Evolutionary conservation across 2,329 filamentous ascomycete genomes (phyloP), one percentile per base, ranked within the genome.

Genomic region (Immersiporthe knoxdaviesiana): DNA sequence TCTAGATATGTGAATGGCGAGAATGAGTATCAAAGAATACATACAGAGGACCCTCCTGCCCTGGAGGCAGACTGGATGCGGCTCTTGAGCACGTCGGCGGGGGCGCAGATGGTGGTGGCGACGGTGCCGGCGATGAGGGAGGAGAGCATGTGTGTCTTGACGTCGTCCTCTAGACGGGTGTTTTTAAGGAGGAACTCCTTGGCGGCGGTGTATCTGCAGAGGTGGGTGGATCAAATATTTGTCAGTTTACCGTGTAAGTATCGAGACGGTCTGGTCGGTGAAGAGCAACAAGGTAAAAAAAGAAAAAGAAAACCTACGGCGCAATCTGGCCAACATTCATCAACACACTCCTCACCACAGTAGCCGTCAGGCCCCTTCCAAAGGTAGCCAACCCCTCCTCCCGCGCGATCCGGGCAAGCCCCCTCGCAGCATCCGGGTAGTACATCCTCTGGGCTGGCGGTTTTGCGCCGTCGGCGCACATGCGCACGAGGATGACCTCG

Each of bases 281-380:
- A 58, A 14, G 8, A 58, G 12, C 14, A 32, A 21, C 24, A 39
- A n/a, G 27, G 47, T 11, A 41, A 21, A 10, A n/a, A 60, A 39
- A 39, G 7, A 66, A 12, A 60, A 10, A 24, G 16, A 11, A 0
- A 37, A 11, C 3, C n/a, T 72, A 82, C 78, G 81, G 81, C 64
- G 81, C 81, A 21, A 83, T 83, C 67, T 83, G 81, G 6, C 79
- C 81, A 6, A 83, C 80, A 70, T 83, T 83, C 82, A 83, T 83
- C 64, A 83, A 75, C 16, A 83, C 75, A 69, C 81, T 83, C 60
- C 82, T 75, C 1, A 79, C 77, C 2, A 83, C 76, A 47, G 83
- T 83, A 0, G 81, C 79, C 0, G 75, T 74, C 12, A 83, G 68
- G 0, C 82, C 81, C 64, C 79, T 77, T 10, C 75, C 76, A 44